These are phyloP conservation scores for Lactarius trivialis DNA, from an alignment of 768 basidiomycete species.

Conservation along the genomic window DNA sequence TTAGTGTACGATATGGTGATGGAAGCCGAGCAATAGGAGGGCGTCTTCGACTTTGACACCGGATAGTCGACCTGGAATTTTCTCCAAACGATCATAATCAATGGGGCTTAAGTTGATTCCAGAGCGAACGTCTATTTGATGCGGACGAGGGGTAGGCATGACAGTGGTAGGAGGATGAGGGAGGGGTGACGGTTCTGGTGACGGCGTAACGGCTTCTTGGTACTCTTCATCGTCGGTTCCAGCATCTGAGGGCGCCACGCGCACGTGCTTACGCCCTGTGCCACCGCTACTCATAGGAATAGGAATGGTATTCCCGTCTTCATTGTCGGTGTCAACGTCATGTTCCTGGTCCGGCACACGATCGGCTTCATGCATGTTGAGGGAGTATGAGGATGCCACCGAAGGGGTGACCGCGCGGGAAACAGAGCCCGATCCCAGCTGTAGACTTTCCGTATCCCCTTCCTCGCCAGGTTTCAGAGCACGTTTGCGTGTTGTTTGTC, in stretches of 20 bases:
- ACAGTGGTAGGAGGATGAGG: constrained; percentile 25
- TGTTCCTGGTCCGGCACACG: constrained; percentile 24
- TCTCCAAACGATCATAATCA: constrained; percentile 44
- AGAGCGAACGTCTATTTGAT: constrained; percentile 25
- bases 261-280: constrained; percentile 10
- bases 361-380: constrained; percentile 38
- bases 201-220: constrained; percentile 69
- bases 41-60: constrained; percentile 72
- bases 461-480: constrained; percentile 47
- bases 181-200: constrained; percentile 45
- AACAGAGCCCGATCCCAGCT: constrained; percentile 35
- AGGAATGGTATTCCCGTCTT: constrained; percentile 4
- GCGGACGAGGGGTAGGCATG: constrained; percentile 23
- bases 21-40: constrained; percentile 65
- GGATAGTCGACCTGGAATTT: constrained; percentile 32
- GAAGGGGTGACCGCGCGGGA: constrained; percentile 52
- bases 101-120: constrained; percentile 36
- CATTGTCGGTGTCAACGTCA: constrained; percentile 48
- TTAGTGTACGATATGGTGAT: constrained; percentile 56
- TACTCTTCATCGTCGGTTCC: constrained; percentile 49
- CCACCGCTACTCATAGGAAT: constrained; percentile 1
- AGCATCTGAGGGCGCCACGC: constrained; percentile 17
- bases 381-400: constrained; percentile 42
- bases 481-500: constrained; percentile 74
- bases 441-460: constrained; percentile 30